phyloP scores from a whole-genome alignment of 1,139 yeast genomes.

The Candida sojae region DNA sequence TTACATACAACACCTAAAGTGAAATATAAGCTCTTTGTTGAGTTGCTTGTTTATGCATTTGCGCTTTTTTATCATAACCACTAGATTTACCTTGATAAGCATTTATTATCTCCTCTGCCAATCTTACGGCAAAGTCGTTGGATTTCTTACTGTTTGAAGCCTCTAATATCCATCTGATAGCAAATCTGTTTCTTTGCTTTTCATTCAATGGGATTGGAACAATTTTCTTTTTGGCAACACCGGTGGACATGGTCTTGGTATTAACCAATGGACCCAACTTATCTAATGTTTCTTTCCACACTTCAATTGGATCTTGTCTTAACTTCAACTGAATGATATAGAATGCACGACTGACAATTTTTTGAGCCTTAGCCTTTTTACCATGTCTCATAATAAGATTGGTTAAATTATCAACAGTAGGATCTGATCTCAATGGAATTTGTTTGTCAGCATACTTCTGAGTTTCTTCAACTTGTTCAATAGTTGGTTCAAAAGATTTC shows the following conservation, averaged over 20 bases:
- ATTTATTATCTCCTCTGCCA: conserved; percentile 84
- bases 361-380: conserved; percentile 79
- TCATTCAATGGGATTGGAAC: conserved; percentile 83
- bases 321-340: conserved; percentile 75
- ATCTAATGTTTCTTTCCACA: conserved; percentile 75
- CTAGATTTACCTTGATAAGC: conserved; percentile 79
- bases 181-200: conserved; percentile 82
- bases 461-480: conserved; percentile 59
- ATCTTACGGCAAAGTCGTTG: conserved; percentile 79
- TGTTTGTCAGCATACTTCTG: conserved; percentile 50
- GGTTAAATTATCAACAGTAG: conserved; percentile 72
- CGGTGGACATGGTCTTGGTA: conserved; percentile 77
- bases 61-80: conserved; percentile 81
- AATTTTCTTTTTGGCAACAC: conserved; percentile 77
- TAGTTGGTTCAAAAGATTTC: conserved; percentile 53
- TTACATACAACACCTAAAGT: conserved; percentile 8
- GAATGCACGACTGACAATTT: conserved; percentile 71
- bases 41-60: conserved; percentile 84
- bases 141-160: conserved; percentile 80
- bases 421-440: conserved; percentile 67
- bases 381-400: conserved; percentile 94
- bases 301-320: conserved; percentile 73
- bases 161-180: conserved; percentile 88
- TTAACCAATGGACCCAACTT: conserved; percentile 83
- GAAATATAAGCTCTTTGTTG: conserved; percentile 73